phyloP scores from a whole-genome alignment of 768 basidiomycete species.

The Agaricus blazei region DNA sequence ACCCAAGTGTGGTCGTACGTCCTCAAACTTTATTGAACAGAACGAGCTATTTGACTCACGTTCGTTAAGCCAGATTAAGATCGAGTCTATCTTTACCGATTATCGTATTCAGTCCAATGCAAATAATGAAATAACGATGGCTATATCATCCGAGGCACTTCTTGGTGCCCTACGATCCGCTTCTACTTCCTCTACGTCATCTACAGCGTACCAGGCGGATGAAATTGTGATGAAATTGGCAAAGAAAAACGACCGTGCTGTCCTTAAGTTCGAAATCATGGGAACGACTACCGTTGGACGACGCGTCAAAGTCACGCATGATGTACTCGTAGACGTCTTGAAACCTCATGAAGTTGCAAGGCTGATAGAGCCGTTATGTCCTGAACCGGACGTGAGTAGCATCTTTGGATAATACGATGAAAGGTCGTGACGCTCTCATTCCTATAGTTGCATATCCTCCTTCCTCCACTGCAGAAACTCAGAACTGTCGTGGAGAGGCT shows the following conservation, averaged over 20 bases:
- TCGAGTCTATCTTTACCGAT: conserved; percentile 61
- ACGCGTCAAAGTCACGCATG: conserved; percentile 65
- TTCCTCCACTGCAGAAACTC: conserved; percentile 70
- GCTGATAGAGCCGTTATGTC: conserved; percentile 78
- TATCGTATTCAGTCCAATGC: conserved; percentile 88
- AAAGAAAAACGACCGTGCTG: conserved; percentile 78
- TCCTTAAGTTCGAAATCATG: conserved; percentile 72
- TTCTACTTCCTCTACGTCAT: conserved; percentile 36
- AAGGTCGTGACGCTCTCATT: not conserved
- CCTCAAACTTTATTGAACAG: not conserved
- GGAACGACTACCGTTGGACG: conserved; percentile 61
- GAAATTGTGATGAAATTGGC: conserved; percentile 81
- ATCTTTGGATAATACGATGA: not conserved
- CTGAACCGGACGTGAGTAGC: conserved; percentile 70
- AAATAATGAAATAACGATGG: conserved; percentile 72
- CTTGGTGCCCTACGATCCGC: conserved; percentile 69
- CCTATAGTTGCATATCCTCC: conserved; percentile 65
- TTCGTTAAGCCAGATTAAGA: conserved; percentile 51
- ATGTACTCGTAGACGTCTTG: conserved; percentile 80
- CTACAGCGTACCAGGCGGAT: conserved; percentile 46
- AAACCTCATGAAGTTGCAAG: conserved; percentile 66
- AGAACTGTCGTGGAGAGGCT: conserved; percentile 78
- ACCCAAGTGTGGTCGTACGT: conserved; percentile 76
- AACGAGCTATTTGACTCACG: not conserved
- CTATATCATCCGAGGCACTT: conserved; percentile 70